A percentile compares a stretch with the other conserved stretches of the same genome.
Conservation (phyloP, 352 stramenopile species). For the Phytopythium cucurbitacearum region DNA sequence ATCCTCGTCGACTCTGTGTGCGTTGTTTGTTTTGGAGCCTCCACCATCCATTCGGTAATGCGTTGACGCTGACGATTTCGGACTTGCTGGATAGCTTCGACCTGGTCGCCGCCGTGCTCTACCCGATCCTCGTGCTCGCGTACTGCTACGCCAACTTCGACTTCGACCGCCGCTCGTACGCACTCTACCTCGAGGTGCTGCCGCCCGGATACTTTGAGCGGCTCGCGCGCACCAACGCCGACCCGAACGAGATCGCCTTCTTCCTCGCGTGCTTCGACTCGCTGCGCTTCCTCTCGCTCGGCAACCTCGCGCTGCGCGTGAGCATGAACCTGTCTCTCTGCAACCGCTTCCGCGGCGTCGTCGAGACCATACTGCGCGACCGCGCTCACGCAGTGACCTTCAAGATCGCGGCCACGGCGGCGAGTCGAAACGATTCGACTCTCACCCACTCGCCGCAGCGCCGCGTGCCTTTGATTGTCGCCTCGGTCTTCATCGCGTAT, state of each 20-base stretch:
- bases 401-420: no score
- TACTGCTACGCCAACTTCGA: slow-evolving; percentile 18
- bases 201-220: slow-evolving; percentile 13
- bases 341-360: slow-evolving; percentile 16
- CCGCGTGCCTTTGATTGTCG: slow-evolving; percentile 14
- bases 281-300: slow-evolving; percentile 11
- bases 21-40: neutral
- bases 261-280: slow-evolving; percentile 18
- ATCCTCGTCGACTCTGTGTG: slow-evolving; percentile 33
- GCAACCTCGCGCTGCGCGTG: slow-evolving; percentile 17
- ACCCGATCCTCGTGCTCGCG: slow-evolving; percentile 15
- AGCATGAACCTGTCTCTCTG: slow-evolving; percentile 27
- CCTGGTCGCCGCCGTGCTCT: slow-evolving; percentile 17
- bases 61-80: neutral
- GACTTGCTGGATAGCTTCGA: slow-evolving; percentile 19
- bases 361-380: slow-evolving; percentile 9
- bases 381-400: no score
- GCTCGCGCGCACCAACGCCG: slow-evolving; percentile 10
- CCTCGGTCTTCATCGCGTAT: slow-evolving; percentile 11
- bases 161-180: slow-evolving; percentile 18
- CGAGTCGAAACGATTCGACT: slow-evolving; percentile 2
- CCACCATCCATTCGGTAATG: neutral
- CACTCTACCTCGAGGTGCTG: slow-evolving; percentile 10
- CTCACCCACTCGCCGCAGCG: slow-evolving; percentile 5
- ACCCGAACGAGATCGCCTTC: slow-evolving; percentile 14